Evolutionary conservation across 2,329 filamentous ascomycete genomes (phyloP).

Genomic region (Ophiocordyceps camponoti-leonardi): DNA sequence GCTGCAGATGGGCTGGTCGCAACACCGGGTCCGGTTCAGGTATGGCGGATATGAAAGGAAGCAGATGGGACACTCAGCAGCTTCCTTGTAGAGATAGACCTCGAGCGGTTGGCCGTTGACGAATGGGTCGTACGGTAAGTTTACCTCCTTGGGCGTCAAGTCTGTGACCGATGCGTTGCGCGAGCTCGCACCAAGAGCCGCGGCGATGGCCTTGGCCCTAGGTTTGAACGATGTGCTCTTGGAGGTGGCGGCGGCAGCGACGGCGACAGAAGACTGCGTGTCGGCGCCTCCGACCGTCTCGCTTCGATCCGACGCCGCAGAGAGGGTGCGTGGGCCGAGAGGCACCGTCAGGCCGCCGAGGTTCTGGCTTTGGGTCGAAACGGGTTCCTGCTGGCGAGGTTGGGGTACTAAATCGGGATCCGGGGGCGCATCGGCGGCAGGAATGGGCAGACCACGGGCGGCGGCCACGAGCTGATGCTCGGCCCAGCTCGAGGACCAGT

Average conservation of each 20-base stretch:
- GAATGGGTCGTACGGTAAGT: constrained; percentile 64
- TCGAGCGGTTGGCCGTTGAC: constrained; percentile 92
- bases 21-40: constrained; percentile 86
- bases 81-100: constrained; percentile 84
- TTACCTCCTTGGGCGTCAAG: constrained; percentile 58
- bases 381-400: constrained; percentile 26
- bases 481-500: constrained; percentile 77
- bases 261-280: constrained; percentile 30
- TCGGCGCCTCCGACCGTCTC: constrained; percentile 42
- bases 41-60: constrained; percentile 92
- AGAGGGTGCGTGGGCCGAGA: constrained; percentile 60
- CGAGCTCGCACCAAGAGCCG: constrained; percentile 56
- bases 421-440: constrained; percentile 67
- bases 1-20: constrained; percentile 90
- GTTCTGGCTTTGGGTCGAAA: constrained; percentile 37
- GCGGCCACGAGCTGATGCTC: constrained; percentile 92
- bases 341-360: constrained; percentile 63
- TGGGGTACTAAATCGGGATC: constrained; percentile 43
- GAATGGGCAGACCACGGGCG: constrained; percentile 67
- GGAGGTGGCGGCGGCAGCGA: constrained; percentile 4
- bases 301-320: constrained; percentile 55
- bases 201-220: constrained; percentile 76
- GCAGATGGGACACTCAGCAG: constrained; percentile 85
- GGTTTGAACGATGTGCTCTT: constrained; percentile 53
- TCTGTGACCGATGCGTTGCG: constrained; percentile 58